Percentiles rank a stretch among this genome's conserved stretches.
phyloP scores from a whole-genome alignment of 2,329 filamentous ascomycete genomes.

The Penicillium sp. region DNA sequence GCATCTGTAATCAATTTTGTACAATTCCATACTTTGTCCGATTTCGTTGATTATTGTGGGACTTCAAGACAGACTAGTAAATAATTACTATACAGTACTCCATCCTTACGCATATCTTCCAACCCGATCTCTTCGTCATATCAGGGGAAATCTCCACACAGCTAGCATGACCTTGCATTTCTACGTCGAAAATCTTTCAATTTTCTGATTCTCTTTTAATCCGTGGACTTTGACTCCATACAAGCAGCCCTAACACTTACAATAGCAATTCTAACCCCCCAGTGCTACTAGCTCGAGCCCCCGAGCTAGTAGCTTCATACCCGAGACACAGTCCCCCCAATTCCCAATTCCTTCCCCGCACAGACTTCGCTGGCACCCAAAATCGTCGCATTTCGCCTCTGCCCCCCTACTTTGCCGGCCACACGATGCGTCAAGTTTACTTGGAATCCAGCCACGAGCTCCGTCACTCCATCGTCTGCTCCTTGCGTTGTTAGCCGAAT shows the following conservation, averaged over 20 bases:
- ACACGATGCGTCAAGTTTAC: conserved; percentile 38
- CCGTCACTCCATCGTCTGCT: conserved; percentile 16
- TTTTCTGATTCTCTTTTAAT: neutral
- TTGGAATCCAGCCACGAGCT: conserved; percentile 13
- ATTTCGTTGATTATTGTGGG: conserved; percentile 1
- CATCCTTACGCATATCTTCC: neutral
- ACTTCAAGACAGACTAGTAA: conserved; percentile 3
- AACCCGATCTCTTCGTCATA: conserved; percentile 17
- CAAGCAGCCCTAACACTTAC: neutral
- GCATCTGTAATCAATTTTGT: neutral
- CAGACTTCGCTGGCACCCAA: conserved; percentile 23
- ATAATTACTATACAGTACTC: conserved; percentile 1
- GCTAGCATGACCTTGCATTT: conserved; percentile 6
- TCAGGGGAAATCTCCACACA: conserved; percentile 15
- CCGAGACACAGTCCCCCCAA: neutral
- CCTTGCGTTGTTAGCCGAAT: conserved; percentile 28
- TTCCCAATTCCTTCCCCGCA: conserved; percentile 8
- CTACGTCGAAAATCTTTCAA: neutral
- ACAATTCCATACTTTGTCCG: neutral
- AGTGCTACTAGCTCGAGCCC: neutral
- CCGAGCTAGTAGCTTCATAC: conserved; percentile 1
- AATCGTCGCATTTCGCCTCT: conserved; percentile 13
- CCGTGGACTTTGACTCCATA: neutral
- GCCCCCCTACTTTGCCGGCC: conserved; percentile 28
- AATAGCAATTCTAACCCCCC: conserved; percentile 3